A percentile compares a stretch with the other conserved stretches of the same genome.
These are phyloP conservation scores for Sporothrix schenckii DNA, from an alignment of 2,329 filamentous ascomycete species.

Conservation along the genomic window DNA sequence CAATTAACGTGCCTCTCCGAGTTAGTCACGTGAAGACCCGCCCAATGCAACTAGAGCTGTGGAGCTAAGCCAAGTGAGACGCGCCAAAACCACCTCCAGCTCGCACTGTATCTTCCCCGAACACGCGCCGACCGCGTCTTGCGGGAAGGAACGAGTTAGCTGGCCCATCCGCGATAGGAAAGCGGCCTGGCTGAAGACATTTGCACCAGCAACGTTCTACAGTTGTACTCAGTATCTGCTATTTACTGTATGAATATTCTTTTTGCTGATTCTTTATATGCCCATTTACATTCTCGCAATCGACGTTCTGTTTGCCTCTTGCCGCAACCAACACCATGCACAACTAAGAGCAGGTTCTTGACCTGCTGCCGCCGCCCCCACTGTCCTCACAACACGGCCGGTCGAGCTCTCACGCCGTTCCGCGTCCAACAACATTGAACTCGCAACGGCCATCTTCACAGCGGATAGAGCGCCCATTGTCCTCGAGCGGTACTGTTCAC, in stretches of 20 bases:
- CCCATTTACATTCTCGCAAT: not conserved
- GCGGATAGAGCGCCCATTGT: constrained; percentile 40
- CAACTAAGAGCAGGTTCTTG: constrained; percentile 5
- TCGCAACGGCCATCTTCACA: constrained; percentile 34
- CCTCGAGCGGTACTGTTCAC: constrained; percentile 41
- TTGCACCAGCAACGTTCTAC: constrained; percentile 1
- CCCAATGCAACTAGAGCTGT: not conserved
- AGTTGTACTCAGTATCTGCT: not conserved
- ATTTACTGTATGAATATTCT: constrained; percentile 10
- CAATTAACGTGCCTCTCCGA: not conserved
- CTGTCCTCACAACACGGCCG: constrained; percentile 31
- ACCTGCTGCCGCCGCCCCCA: constrained; percentile 19
- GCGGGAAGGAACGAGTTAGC: constrained; percentile 14
- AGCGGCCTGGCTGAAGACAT: constrained; percentile 12
- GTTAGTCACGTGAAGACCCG: constrained; percentile 25
- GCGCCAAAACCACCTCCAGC: constrained; percentile 19
- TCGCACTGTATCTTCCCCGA: constrained; percentile 24
- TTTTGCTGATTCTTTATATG: not conserved
- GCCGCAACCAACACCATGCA: constrained; percentile 23
- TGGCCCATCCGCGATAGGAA: constrained; percentile 21
- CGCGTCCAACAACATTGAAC: constrained; percentile 46
- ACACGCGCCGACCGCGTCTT: constrained; percentile 32
- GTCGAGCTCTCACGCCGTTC: constrained; percentile 51
- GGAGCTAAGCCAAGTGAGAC: not conserved
- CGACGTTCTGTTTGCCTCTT: not conserved